Evolutionary conservation across 139 green algal species (phyloP).

Genomic region (Picochlorum sp.): DNA sequence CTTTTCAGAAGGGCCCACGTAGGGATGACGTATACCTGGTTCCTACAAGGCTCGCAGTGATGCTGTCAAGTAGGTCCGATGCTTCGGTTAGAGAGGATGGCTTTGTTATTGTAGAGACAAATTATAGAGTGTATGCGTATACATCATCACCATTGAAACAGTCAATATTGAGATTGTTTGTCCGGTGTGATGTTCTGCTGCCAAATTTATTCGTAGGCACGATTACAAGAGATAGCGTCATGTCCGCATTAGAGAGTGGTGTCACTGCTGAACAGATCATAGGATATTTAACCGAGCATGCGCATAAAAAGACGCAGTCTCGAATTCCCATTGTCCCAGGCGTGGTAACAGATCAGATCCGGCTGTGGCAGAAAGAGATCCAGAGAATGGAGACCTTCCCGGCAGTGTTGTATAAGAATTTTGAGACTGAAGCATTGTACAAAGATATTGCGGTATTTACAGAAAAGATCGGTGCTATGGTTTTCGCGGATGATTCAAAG

Average conservation of each 20-base stretch:
- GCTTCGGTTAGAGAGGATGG: constrained; percentile 22
- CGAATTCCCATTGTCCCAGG: constrained; percentile 54
- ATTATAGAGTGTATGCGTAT: constrained; percentile 82
- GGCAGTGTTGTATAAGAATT: constrained; percentile 50
- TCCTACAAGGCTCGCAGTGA: constrained; percentile 54
- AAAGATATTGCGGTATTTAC: constrained; percentile 23
- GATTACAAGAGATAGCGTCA: constrained; percentile 65
- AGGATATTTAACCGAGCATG: constrained; percentile 58
- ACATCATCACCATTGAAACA: constrained; percentile 53
- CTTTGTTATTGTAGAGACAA: constrained; percentile 79
- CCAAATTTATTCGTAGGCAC: constrained; percentile 84
- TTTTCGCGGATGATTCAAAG: constrained; percentile 39
- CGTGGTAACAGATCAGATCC: constrained; percentile 68
- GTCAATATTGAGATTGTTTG: constrained; percentile 66
- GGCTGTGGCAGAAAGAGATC: constrained; percentile 69
- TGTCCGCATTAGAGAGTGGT: constrained; percentile 47
- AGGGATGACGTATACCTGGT: constrained; percentile 22
- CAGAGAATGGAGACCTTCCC: constrained; percentile 34
- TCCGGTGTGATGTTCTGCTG: constrained; percentile 64
- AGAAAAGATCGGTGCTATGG: constrained; percentile 23
- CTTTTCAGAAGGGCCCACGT: constrained; percentile 31
- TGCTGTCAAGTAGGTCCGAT: constrained; percentile 19
- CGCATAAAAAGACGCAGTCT: constrained; percentile 41
- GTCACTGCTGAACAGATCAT: constrained; percentile 58
- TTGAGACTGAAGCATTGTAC: constrained; percentile 52